These are phyloP conservation scores for Phytophthora pinifolia DNA, from an alignment of 352 stramenopile species.

Conservation along the genomic window DNA sequence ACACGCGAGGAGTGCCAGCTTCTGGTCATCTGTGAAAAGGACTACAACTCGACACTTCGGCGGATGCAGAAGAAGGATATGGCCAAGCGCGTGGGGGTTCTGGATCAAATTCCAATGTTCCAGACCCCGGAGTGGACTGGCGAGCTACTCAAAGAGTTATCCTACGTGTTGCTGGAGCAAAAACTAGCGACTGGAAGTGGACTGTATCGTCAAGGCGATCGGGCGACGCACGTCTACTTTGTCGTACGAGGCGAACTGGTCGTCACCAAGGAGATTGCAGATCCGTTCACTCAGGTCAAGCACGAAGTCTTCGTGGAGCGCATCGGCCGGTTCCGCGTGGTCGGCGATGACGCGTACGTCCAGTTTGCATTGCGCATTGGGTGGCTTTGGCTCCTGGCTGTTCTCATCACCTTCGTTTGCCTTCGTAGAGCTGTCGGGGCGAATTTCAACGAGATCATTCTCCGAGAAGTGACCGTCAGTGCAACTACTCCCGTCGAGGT, in stretches of 20 bases:
- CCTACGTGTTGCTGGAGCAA: constrained; percentile 69
- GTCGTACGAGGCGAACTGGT: constrained; percentile 66
- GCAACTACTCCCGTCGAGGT: constrained; percentile 70
- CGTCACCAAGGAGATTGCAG: constrained; percentile 51
- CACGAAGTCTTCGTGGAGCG: constrained; percentile 58
- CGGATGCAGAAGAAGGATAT: constrained; percentile 76
- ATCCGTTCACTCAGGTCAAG: constrained; percentile 33
- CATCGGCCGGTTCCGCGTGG: constrained; percentile 55
- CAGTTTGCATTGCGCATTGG: neutral
- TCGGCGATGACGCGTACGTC: constrained; percentile 75
- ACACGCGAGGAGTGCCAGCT: constrained; percentile 61
- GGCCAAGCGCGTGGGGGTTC: constrained; percentile 47
- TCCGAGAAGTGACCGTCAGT: constrained; percentile 62
- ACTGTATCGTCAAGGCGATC: constrained; percentile 63
- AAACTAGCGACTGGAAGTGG: constrained; percentile 44
- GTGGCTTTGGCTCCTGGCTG: too few relatives aligned
- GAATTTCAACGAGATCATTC: constrained; percentile 68
- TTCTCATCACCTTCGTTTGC: neutral
- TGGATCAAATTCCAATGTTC: constrained; percentile 73
- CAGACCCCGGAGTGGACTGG: constrained; percentile 74
- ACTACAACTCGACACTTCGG: constrained; percentile 72
- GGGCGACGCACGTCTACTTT: constrained; percentile 67
- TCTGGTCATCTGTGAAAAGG: constrained; percentile 71
- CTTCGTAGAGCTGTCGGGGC: constrained; percentile 47
- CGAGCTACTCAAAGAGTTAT: constrained; percentile 71